Evolutionary conservation across 2,329 filamentous ascomycete species (phyloP).

Genomic region (Calycina herbarum): DNA sequence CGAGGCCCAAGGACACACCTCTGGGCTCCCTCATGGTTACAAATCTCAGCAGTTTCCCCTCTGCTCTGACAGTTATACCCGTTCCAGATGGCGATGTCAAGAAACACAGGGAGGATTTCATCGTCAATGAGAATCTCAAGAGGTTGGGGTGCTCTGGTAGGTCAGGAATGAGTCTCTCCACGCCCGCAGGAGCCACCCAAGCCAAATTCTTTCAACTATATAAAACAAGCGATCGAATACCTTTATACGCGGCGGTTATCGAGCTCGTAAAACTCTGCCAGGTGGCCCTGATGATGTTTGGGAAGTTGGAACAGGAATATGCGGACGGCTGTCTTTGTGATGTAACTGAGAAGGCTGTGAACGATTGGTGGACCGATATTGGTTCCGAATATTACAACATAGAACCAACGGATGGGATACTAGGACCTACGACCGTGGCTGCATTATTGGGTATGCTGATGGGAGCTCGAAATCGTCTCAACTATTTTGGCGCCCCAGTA

Average conservation of each 20-base stretch:
- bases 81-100: conserved; percentile 84
- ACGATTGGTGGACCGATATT: conserved; percentile 95
- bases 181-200: conserved; percentile 77
- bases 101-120: conserved; percentile 78
- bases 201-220: conserved; percentile 93
- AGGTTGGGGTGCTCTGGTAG: conserved; percentile 88
- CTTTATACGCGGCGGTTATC: conserved; percentile 74
- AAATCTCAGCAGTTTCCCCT: conserved; percentile 89
- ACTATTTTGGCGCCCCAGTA: conserved; percentile 80
- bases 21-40: conserved; percentile 90
- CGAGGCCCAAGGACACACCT: conserved; percentile 76
- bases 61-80: conserved; percentile 85
- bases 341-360: conserved; percentile 83
- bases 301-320: conserved; percentile 82
- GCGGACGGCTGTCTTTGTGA: conserved; percentile 92
- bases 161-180: conserved; percentile 76
- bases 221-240: conserved; percentile 78
- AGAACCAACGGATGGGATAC: conserved; percentile 87
- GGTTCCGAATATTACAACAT: conserved; percentile 89
- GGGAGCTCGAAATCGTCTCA: conserved; percentile 85
- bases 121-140: conserved; percentile 94
- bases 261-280: conserved; percentile 93
- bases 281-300: conserved; percentile 82
- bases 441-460: conserved; percentile 84
- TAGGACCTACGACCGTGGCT: conserved; percentile 89